These are phyloP conservation scores for Aquilaria agallochum DNA, from an alignment of 441 rosid species.

Conservation along the genomic window DNA sequence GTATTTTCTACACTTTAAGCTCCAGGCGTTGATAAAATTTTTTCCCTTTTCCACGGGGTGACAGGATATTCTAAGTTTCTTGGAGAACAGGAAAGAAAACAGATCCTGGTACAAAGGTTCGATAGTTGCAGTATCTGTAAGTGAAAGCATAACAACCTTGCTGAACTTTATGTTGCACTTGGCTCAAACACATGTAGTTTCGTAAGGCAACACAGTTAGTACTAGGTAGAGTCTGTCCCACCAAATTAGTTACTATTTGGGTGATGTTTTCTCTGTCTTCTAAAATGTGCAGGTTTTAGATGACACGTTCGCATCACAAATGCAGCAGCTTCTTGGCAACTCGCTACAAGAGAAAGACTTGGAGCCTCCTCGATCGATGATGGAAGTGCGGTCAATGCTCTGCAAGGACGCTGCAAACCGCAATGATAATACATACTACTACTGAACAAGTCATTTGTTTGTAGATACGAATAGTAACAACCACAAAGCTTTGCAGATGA, in stretches of 20 bases:
- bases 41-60: constrained; percentile 8
- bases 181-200: not conserved
- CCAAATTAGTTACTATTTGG: too few relatives aligned
- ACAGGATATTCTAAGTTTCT: constrained; percentile 82
- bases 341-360: constrained; percentile 58
- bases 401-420: constrained; percentile 57
- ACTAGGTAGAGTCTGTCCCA: not conserved
- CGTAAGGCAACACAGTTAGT: not conserved
- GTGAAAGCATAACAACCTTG: constrained; percentile 15
- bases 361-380: constrained; percentile 67
- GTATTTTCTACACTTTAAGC: not conserved
- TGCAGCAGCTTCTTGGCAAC: constrained; percentile 64
- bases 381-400: constrained; percentile 68
- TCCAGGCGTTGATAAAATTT: not conserved
- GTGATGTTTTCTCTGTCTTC: too few relatives aligned
- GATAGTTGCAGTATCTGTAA: constrained; percentile 78
- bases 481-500: constrained; percentile 7
- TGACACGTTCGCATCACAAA: constrained; percentile 67
- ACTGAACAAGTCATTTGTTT: constrained; percentile 15
- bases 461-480: constrained; percentile 2
- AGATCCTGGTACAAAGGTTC: constrained; percentile 98
- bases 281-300: constrained; percentile 49
- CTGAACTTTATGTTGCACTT: not conserved
- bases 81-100: constrained; percentile 96
- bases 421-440: constrained; percentile 51